Percentiles rank a stretch among this genome's conserved stretches.
phyloP scores from a whole-genome alignment of 1,284 basidiomycete species.

The Pseudozyma hubeiensis region DNA sequence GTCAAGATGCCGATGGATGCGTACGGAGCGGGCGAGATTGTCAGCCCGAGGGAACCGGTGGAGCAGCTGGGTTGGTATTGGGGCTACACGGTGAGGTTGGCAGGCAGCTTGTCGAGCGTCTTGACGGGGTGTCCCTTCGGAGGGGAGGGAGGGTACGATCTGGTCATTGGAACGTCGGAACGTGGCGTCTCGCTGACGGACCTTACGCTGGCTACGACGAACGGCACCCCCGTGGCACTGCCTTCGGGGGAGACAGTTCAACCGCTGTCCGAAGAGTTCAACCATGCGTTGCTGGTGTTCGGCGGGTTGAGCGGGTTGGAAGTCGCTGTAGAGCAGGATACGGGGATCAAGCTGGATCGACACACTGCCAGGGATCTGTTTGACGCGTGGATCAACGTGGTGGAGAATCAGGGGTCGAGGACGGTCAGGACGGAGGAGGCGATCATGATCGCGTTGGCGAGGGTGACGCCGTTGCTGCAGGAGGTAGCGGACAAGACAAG shows the following conservation, averaged over 20 bases:
- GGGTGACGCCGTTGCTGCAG: slow-evolving; percentile 49
- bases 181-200: slow-evolving; percentile 54
- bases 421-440: slow-evolving; percentile 67
- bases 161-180: slow-evolving; percentile 67
- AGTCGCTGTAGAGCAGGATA: slow-evolving; percentile 60
- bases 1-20: slow-evolving; percentile 46
- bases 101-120: slow-evolving; percentile 46
- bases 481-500: slow-evolving; percentile 14
- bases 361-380: slow-evolving; percentile 63
- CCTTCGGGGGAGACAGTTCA: slow-evolving; percentile 18
- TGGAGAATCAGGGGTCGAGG: slow-evolving; percentile 63
- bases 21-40: slow-evolving; percentile 31
- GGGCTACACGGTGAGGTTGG: slow-evolving; percentile 66
- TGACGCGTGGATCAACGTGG: slow-evolving; percentile 67
- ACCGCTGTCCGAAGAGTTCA: slow-evolving; percentile 25
- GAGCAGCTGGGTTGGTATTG: slow-evolving; percentile 62
- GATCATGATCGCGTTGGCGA: slow-evolving; percentile 55
- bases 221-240: slow-evolving; percentile 12
- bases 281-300: slow-evolving; percentile 62
- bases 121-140: slow-evolving; percentile 41
- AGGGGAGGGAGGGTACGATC: slow-evolving; percentile 51
- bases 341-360: slow-evolving; percentile 52
- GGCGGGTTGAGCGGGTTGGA: slow-evolving; percentile 67
- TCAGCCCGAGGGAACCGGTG: slow-evolving; percentile 61
- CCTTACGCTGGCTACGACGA: slow-evolving; percentile 20